A percentile compares a stretch with the other conserved stretches of the same genome.
Conservation (phyloP, 1,284 basidiomycete genomes). For the Anthracocystis walkeri region DNA sequence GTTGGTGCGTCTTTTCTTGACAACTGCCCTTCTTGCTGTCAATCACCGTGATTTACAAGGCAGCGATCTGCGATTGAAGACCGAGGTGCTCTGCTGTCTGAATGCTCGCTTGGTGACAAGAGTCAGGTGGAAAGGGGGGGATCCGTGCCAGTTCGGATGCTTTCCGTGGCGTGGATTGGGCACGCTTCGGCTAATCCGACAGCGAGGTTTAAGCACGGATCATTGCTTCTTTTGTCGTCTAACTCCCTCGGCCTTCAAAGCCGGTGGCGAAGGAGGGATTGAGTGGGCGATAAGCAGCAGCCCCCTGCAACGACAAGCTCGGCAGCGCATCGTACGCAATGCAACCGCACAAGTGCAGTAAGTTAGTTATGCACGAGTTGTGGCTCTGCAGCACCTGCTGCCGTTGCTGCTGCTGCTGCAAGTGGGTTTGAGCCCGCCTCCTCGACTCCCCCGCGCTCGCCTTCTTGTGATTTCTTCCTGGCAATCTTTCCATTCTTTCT, state of each 20-base stretch:
- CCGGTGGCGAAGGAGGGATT: not conserved
- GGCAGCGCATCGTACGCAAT: conserved; percentile 4
- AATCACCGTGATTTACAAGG: not conserved
- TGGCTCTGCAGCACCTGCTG: conserved; percentile 3
- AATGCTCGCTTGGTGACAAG: no score
- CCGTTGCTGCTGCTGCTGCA: conserved; percentile 1
- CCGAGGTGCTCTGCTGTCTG: no score
- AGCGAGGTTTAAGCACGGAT: conserved; percentile 6
- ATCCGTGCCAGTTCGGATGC: not conserved
- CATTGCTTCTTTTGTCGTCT: not conserved
- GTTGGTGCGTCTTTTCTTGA: not conserved
- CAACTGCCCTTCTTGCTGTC: not conserved
- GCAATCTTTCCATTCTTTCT: not conserved
- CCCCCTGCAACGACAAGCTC: conserved; percentile 3
- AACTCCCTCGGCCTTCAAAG: conserved; percentile 13
- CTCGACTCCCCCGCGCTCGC: not conserved
- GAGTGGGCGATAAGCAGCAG: conserved; percentile 11
- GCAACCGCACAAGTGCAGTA: not conserved
- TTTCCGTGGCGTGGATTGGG: not conserved
- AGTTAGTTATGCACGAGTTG: conserved; percentile 5
- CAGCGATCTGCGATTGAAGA: no score
- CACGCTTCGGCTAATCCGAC: conserved; percentile 7
- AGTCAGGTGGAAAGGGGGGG: no score
- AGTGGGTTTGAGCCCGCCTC: not conserved
- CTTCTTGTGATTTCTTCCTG: conserved; percentile 3